Evolutionary conservation across 306 rosid genomes (phyloP).

Genomic region (Ormosia semicastrata): DNA sequence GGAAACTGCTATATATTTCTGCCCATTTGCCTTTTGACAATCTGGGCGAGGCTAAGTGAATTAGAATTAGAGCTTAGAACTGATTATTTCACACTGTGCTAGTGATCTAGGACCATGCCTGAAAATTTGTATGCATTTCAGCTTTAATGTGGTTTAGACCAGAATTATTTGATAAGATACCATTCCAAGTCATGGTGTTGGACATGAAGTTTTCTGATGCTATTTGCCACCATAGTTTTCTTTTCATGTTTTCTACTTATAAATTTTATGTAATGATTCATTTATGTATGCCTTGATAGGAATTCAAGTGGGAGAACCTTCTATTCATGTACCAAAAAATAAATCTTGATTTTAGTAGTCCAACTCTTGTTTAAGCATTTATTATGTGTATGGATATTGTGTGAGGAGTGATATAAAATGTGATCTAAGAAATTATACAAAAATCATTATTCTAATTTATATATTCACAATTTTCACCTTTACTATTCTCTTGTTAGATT

Average conservation of each 20-base stretch:
- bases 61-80: background rate
- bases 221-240: background rate
- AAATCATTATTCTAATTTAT: too few relatives aligned
- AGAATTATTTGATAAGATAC: background rate
- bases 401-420: too few relatives aligned
- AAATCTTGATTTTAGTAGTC: too few relatives aligned
- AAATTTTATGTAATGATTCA: too few relatives aligned
- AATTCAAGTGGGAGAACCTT: too few relatives aligned
- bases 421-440: too few relatives aligned
- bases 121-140: slow-evolving; percentile 5
- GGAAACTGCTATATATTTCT: background rate
- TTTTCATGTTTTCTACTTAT: background rate
- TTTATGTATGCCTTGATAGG: too few relatives aligned
- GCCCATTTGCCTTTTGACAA: background rate
- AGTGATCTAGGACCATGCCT: background rate
- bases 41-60: background rate
- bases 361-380: too few relatives aligned
- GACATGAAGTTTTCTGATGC: background rate
- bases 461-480: too few relatives aligned
- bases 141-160: background rate
- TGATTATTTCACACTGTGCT: background rate
- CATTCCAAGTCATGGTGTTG: background rate
- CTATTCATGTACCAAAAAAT: too few relatives aligned
- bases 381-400: too few relatives aligned
- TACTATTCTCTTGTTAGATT: too few relatives aligned